A percentile compares a stretch with the other conserved stretches of the same genome.
Evolutionary conservation across 176 grass and related monocot genomes (phyloP).

Genomic region (Metroxylon sagu): DNA sequence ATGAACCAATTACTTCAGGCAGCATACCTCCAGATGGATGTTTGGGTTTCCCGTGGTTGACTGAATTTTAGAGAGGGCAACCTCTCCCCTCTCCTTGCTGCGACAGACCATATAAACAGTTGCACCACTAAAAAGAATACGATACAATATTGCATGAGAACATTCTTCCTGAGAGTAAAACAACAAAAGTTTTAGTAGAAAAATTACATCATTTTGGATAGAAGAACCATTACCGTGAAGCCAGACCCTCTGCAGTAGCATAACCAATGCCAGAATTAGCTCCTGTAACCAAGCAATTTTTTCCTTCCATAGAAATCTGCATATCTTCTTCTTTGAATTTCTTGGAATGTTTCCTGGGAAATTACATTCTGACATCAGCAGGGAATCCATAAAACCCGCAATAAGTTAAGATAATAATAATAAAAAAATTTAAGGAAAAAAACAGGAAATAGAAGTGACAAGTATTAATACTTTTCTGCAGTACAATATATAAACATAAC

Average conservation of each 20-base stretch:
- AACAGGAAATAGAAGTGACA: too few species aligned
- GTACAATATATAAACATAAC: too few species aligned
- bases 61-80: constrained; percentile 57
- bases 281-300: constrained; percentile 78
- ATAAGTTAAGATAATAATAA: too few species aligned
- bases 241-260: constrained; percentile 72
- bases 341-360: constrained; percentile 64
- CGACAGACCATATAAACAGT: constrained; percentile 94
- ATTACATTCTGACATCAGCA: constrained; percentile 1
- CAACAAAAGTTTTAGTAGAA: background rate
- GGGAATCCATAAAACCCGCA: background rate
- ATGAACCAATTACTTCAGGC: background rate
- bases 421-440: too few species aligned
- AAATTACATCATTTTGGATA: background rate
- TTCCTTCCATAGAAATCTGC: constrained; percentile 67
- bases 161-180: background rate
- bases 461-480: too few species aligned
- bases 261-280: constrained; percentile 92
- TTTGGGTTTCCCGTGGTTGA: constrained; percentile 70
- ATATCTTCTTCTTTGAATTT: constrained; percentile 88
- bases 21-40: constrained; percentile 69
- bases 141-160: constrained; percentile 2
- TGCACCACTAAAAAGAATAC: constrained; percentile 56
- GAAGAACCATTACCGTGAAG: constrained; percentile 51
- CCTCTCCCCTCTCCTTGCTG: constrained; percentile 79